These are phyloP conservation scores for Sechiopsis laciniata DNA, from an alignment of 306 rosid species.

Conservation along the genomic window DNA sequence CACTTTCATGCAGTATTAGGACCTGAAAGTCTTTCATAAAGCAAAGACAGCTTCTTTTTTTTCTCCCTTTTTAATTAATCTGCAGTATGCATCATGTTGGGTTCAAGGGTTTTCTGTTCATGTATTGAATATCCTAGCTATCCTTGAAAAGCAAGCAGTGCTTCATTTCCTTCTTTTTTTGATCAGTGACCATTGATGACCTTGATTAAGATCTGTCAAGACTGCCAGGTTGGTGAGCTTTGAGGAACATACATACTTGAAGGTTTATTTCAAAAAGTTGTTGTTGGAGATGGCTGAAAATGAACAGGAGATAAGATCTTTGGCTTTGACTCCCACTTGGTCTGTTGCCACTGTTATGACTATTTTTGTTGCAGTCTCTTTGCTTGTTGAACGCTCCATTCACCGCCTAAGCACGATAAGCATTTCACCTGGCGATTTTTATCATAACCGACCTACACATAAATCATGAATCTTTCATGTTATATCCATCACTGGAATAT, in stretches of 20 bases:
- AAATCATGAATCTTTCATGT: not conserved
- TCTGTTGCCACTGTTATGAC: slow-evolving; percentile 93
- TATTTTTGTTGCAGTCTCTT: slow-evolving; percentile 75
- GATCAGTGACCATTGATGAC: not conserved
- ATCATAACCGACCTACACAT: not conserved
- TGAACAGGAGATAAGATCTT: slow-evolving; percentile 53
- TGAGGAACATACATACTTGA: not conserved
- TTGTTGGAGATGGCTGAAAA: slow-evolving; percentile 49
- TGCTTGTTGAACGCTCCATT: slow-evolving; percentile 88
- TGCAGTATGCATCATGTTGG: not conserved
- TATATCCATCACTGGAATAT: not conserved
- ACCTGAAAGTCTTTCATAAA: slow-evolving; percentile 1
- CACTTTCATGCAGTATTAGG: slow-evolving; percentile 9
- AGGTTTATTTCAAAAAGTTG: slow-evolving; percentile 20
- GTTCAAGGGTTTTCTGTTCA: not conserved
- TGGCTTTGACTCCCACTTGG: slow-evolving; percentile 99
- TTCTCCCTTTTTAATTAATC: not conserved
- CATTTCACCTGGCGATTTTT: slow-evolving; percentile 4
- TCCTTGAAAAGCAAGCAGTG: not conserved
- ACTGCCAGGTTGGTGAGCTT: not conserved
- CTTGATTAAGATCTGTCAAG: slow-evolving; percentile 2
- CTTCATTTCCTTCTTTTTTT: not conserved
- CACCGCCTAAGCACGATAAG: slow-evolving; percentile 56
- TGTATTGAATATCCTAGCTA: not conserved
- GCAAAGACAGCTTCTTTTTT: not conserved